These are phyloP conservation scores for Amylocarpus encephaloides DNA, from an alignment of 2,329 filamentous ascomycete species.

Conservation along the genomic window DNA sequence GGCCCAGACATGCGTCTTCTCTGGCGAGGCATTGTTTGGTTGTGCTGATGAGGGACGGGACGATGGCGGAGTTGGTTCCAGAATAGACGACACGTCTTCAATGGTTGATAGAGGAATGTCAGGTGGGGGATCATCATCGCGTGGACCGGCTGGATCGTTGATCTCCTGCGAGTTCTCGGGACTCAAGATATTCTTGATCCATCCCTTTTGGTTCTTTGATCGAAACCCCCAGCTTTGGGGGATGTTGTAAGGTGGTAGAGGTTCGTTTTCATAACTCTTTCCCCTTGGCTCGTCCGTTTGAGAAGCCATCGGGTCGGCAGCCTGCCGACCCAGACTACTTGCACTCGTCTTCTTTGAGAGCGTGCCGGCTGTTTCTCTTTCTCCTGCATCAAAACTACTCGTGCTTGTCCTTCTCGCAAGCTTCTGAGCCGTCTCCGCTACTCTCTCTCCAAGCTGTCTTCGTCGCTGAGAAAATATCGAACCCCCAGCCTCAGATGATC, in stretches of 20 bases:
- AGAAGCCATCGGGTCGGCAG: too few relatives aligned
- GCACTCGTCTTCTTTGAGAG: not conserved
- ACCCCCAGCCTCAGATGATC: too few relatives aligned
- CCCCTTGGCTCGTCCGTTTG: not conserved
- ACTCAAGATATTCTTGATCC: slow-evolving; percentile 18
- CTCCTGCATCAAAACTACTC: not conserved
- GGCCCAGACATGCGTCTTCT: slow-evolving; percentile 21
- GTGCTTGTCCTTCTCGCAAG: slow-evolving; percentile 12
- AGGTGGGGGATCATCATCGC: not conserved
- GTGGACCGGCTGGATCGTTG: slow-evolving; percentile 3
- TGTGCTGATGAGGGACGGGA: slow-evolving; percentile 20
- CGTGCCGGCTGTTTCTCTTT: not conserved
- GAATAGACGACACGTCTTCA: slow-evolving; percentile 10
- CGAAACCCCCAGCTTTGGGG: slow-evolving; percentile 16
- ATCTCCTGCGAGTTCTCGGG: slow-evolving; percentile 16
- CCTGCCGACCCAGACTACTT: not conserved
- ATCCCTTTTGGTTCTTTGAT: slow-evolving; percentile 12
- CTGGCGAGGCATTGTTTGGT: slow-evolving; percentile 11
- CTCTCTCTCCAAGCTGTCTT: slow-evolving; percentile 2
- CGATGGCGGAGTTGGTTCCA: slow-evolving; percentile 18
- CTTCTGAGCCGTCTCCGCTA: slow-evolving; percentile 5
- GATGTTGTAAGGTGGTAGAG: slow-evolving; percentile 17
- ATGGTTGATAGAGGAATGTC: slow-evolving; percentile 18
- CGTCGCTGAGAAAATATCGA: not conserved
- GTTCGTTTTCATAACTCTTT: slow-evolving; percentile 9